Evolutionary conservation across 257 asterid genomes (phyloP), one percentile per base, ranked within the genome.

Genomic region (Thymus mandschuricus): DNA sequence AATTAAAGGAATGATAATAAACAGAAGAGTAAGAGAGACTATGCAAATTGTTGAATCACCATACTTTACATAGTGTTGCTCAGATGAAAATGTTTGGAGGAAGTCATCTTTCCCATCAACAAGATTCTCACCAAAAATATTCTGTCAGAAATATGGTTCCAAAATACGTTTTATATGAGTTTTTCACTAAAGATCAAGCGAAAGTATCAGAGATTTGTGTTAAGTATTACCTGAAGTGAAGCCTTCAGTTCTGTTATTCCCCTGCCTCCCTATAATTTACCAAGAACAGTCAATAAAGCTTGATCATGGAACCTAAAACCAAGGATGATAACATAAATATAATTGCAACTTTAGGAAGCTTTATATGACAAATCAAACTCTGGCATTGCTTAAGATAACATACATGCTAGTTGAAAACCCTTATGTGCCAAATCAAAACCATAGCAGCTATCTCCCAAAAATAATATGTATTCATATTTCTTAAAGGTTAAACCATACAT

Each of bases 171-270:
- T 76, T 51, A 58, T 40, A 60, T 49, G 58, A 58, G 62, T 45
- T 61, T 72, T 73, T 75, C 3, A 31, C 59, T 51, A 61, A 68
- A 61, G 29, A 79, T 68, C 55, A 69, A 64, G 61, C 35, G 5
- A 61, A 21, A 51, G 5, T 33, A 40, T 62, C 48, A 70, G 49
- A 52, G 41, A 60, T 6, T 28, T 9, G 59, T n/a, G 50, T 52
- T 46, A 10, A 72, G 41, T 29, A 55, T 60, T 84, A 95, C 98
- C 99, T 82, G 82, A 78, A 95, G 91, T 69, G 89, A 82, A 70
- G 92, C 79, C 81, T 87, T 88, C 62, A 95, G 84, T 75, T 89
- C 92, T 68, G 99, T 95, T 80, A 89, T 79, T 56, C 99, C 99
- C 76, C 85, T 89, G 82, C 98, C 99, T 60, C 95, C 97, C 99